Evolutionary conservation across 176 grass and related monocot genomes (phyloP), one percentile per base, ranked within the genome.

Genomic region (Hordeum marinum): DNA sequence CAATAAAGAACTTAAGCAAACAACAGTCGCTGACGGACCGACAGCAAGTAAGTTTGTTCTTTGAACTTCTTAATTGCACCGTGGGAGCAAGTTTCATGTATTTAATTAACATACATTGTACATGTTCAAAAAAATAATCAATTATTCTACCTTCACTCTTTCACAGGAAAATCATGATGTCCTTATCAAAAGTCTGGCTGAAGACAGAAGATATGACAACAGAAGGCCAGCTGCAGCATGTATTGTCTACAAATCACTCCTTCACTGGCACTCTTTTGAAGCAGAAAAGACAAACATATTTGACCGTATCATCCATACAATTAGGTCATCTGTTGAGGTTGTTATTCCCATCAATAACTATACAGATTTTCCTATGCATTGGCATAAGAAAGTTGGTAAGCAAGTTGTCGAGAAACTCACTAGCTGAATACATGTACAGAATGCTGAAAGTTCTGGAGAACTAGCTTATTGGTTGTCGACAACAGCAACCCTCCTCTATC

Each of bases 231-330:
- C 76, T 52, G 80, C 91, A 80, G 95, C 95, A 84, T 95, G 92
- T 77, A 90, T 98, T 85, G 89, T 93, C 24, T 98, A 95, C 82
- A 93, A 91, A 86, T 91, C 92, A 79, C 81, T 98, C 43, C 86
- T 94, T 11, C 93, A 98, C 34, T 98, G 95, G 95, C 86, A 74
- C 68, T 95, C 95, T 26, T 98, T 98, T 81, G 89, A 98, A 90
- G 95, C 92, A 86, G 91, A 98, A 67, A 98, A 86, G 82, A 98
- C 95, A 80, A 93, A 82, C 71, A 93, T 95, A 91, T 98, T 95
- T 64, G 90, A 98, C 75, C 91, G 91, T n/a, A 95, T 95, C 39
- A 98, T 98, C 80, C 89, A 93, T 79, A 95, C 91, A 65, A 93
- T 98, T 85, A 91, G 89, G 74, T 90, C 92, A 84, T 95, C 89